Evolutionary conservation across 306 rosid species (phyloP), one percentile per base, ranked within the genome.

Genomic region (Cyamopsis tetragonoloba): DNA sequence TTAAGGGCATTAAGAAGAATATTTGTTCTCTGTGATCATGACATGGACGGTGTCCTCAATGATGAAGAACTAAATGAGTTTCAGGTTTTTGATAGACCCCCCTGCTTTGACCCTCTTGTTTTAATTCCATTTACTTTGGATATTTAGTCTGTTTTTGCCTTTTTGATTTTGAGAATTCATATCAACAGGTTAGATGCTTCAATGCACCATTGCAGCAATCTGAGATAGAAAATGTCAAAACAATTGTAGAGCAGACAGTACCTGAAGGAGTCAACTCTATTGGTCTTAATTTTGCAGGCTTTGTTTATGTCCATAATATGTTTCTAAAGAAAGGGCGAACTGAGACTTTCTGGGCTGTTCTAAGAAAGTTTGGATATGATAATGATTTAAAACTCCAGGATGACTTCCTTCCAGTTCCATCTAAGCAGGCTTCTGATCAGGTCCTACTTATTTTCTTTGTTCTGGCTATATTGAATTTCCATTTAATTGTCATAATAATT

Each of bases 261-360:
- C 88, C 88, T 2, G 87, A 68, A 9, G 98, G 98, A 78, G 85
- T 89, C 71, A 89, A 87, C 70, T 77, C 61, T 55, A 70, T 37
- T 70, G 98, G 98, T 70, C 88, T 92, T 86, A 84, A 93, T 53
- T 82, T 78, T 61, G 57, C 78, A 3, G 98, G 98, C 51, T 92
- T 92, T 77, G 48, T 84, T 63, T 85, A 61, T 68, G 83, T 92
- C 74, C 88, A 92, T 77, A 72, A 85, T 62, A 84, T 86, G 64
- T 92, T 87, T 79, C 73, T 92, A 77, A 84, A 89, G 65, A 89
- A 77, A 83, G 93, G 89, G 57, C 81, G 86, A 69, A 70, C 86
- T 55, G 98, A 92, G 82, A 74, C 93, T 72, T 74, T 91, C 19
- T 92, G 98, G 98, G 75, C 87, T 11, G 96, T 92, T 58, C 80